Conservation (phyloP, 768 basidiomycete genomes). For the Psilocybe sp. region DNA sequence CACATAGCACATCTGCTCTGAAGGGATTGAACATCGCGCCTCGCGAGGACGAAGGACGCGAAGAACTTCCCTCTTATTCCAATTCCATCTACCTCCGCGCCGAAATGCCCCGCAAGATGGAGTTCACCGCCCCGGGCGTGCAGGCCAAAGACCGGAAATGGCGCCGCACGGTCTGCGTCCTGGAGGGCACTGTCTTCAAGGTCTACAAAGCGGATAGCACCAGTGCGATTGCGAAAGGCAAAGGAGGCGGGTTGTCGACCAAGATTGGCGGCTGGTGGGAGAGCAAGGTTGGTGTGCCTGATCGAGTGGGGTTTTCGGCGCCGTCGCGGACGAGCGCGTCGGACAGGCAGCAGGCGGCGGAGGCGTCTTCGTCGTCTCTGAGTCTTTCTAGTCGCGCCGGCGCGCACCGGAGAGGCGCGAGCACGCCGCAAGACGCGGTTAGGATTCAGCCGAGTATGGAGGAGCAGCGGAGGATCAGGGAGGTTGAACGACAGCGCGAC, state of each 20-base stretch:
- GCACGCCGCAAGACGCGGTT: too few relatives aligned
- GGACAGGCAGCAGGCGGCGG: too few relatives aligned
- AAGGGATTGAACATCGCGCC: slow-evolving; percentile 33
- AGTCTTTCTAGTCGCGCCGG: too few relatives aligned
- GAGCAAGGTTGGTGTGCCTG: slow-evolving; percentile 69
- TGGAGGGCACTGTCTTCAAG: slow-evolving; percentile 89
- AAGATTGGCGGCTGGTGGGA: slow-evolving; percentile 78
- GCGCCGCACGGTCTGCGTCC: slow-evolving; percentile 81
- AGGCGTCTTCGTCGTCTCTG: too few relatives aligned
- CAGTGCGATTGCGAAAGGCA: slow-evolving; percentile 22
- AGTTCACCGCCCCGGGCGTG: slow-evolving; percentile 81
- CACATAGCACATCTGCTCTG: slow-evolving; percentile 13
- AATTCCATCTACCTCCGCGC: slow-evolving; percentile 81
- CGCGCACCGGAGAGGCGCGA: too few relatives aligned
- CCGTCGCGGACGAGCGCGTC: slow-evolving; percentile 13
- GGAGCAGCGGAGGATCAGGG: too few relatives aligned
- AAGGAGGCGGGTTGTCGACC: slow-evolving; percentile 35
- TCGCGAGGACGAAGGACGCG: slow-evolving; percentile 81
- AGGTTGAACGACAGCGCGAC: too few relatives aligned
- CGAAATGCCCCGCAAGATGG: slow-evolving; percentile 88
- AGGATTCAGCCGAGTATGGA: too few relatives aligned
- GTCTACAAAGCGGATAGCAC: slow-evolving; percentile 52
- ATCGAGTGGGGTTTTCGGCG: slow-evolving; percentile 29
- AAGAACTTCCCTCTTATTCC: slow-evolving; percentile 76
- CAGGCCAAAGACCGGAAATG: slow-evolving; percentile 92